Base-by-base conservation (phyloP, 192 early-diverging fungal species). In the Funneliformis geosporum region DNA sequence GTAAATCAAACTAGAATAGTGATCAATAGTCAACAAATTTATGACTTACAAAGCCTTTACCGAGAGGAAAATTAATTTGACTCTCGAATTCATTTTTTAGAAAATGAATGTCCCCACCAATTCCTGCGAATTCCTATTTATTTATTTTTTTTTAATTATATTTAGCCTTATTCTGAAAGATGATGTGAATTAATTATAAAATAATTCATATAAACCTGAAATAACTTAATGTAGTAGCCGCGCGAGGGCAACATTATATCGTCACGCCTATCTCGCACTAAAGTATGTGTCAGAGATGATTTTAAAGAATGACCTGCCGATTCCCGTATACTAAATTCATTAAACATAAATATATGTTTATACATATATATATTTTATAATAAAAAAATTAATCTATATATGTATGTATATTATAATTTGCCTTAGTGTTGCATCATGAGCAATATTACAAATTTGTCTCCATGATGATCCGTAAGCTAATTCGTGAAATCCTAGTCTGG, bases 221-320 rank as follows among this genome's bases (percentile, higher is more conserved):
- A 73, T 76, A 86, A 27, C 12, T 82, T 76, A 18, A 87, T 23
- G 79, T 80, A 87, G 70, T 88, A 86, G 1, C 97, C 97, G 25
- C 68, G 68, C 0, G 92, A 93, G 5, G 97, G 96, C 60, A 97
- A 83, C 40, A 91, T 87, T 5, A 85, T 74, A 75, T 94, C 93
- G 79, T 99, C 94, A 33, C 97, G 90, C 27, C 82, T 83, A 68
- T 99, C 97, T 60, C 85, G 80, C 0, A 87, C 79, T 78, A 90
- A 89, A 66, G 88, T 85, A 84, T 95, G 91, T 9, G 83, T 82
- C 16, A 98, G 47, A 1, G 94, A 86, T 6, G 94, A 92, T 83
- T 99, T 99, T 66, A 95, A 86, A 25, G 91, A 88, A 82, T 97
- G 94, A 16, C 95, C 96, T 14, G 92, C 95, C 28, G 93, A 91